phyloP scores from a whole-genome alignment of 192 early-diverging fungal genomes.

The Coemansia sp. region DNA sequence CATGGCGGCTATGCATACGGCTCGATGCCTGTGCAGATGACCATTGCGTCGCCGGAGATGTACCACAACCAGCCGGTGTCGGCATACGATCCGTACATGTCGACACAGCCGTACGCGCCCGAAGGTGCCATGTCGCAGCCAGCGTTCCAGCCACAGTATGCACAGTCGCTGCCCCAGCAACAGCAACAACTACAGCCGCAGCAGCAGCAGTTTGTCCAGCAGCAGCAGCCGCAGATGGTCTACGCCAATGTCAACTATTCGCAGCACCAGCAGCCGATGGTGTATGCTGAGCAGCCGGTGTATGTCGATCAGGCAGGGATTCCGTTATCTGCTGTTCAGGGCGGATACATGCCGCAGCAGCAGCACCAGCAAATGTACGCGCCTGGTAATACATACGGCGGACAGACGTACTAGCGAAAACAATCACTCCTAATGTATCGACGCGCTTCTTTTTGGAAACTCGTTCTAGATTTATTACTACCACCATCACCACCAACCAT shows the following conservation, averaged over 20 bases:
- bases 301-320: neutral
- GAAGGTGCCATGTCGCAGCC: neutral
- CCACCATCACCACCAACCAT: too few relatives aligned
- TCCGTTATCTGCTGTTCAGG: conserved; percentile 1
- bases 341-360: conserved; percentile 9
- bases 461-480: too few relatives aligned
- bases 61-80: conserved; percentile 6
- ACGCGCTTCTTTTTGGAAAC: too few relatives aligned
- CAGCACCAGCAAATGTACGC: conserved; percentile 37
- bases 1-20: neutral
- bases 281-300: neutral
- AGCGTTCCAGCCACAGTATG: conserved; percentile 1
- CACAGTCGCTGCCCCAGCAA: neutral
- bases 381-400: conserved; percentile 30
- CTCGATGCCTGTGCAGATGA: conserved; percentile 5
- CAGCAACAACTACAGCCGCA: conserved; percentile 16
- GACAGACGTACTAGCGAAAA: conserved; percentile 13
- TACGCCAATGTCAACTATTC: conserved; percentile 23
- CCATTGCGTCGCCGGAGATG: conserved; percentile 3
- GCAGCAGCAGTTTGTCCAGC: conserved; percentile 8
- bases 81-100: conserved; percentile 2
- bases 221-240: conserved; percentile 14
- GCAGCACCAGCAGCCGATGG: conserved; percentile 14
- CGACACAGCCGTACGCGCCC: conserved; percentile 6
- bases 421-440: too few relatives aligned